Percentiles rank a stretch among this genome's conserved stretches.
Evolutionary conservation across 1,139 yeast species (phyloP).

Genomic region (Nakaseomyces bracarensis): DNA sequence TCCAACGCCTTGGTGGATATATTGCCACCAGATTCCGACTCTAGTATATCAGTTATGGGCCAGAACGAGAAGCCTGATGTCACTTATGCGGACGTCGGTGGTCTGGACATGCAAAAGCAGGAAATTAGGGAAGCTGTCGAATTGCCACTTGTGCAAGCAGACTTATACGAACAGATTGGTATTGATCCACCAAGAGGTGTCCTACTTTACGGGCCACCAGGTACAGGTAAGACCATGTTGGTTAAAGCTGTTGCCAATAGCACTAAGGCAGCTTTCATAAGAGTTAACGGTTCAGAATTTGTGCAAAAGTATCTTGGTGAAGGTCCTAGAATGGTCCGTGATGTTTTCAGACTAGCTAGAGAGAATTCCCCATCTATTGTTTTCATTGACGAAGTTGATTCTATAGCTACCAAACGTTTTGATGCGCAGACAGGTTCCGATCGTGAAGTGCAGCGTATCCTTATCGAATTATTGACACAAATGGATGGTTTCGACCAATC

Average conservation of each 20-base stretch:
- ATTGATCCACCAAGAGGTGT: slow-evolving; percentile 99
- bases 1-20: slow-evolving; percentile 96
- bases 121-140: slow-evolving; percentile 98
- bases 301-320: slow-evolving; percentile 98
- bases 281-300: slow-evolving; percentile 96
- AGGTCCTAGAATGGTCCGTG: slow-evolving; percentile 99
- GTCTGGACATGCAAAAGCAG: slow-evolving; percentile 97
- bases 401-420: slow-evolving; percentile 97
- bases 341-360: slow-evolving; percentile 92
- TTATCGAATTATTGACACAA: slow-evolving; percentile 91
- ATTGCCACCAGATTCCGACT: slow-evolving; percentile 97
- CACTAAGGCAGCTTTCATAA: slow-evolving; percentile 89
- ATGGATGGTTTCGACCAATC: slow-evolving; percentile 99
- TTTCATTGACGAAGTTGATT: slow-evolving; percentile 97
- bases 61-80: slow-evolving; percentile 89
- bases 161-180: slow-evolving; percentile 93
- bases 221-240: slow-evolving; percentile 98
- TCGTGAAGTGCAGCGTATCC: slow-evolving; percentile 96
- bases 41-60: slow-evolving; percentile 89
- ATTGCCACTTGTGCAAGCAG: slow-evolving; percentile 91
- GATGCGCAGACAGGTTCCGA: slow-evolving; percentile 99
- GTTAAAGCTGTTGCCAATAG: slow-evolving; percentile 98
- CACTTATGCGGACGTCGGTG: slow-evolving; percentile 86
- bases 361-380: slow-evolving; percentile 96
- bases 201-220: slow-evolving; percentile 94